Evolutionary conservation across 176 grass and related monocot genomes (phyloP), one percentile per base, ranked within the genome.

Genomic region (Pontederia paniculata): DNA sequence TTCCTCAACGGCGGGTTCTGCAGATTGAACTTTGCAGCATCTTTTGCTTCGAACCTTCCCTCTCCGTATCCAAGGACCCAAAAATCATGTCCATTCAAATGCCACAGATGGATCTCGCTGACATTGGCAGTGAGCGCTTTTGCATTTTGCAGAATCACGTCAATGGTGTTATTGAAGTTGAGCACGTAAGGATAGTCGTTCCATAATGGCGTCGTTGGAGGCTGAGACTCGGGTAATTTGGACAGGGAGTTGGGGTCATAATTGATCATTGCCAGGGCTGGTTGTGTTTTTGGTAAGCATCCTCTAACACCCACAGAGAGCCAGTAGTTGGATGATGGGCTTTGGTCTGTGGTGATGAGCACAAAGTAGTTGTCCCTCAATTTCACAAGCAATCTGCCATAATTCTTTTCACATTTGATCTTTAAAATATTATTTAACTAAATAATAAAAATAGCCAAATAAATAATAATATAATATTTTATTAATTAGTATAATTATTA

Each of bases 281-380:
- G 72, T 17, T 55, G 44, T 10, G 89, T 95, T 54, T 82, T 79
- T 5, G 89, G 84, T 2, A 2, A 2, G 17, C 89, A 69, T 68
- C 89, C 84, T 46, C 89, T 82, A 11, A 95, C 81, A 57, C 89
- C 78, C 18, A 88, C 49, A 55, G 57, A 70, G 42, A 95, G 28
- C 89, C 89, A 95, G 66, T 95, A 88, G 67, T 84, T 94, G 14
- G 81, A 79, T 5, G 84, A 88, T 17, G 73, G 20, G 57, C 77
- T 45, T 57, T 95, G 89, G 69, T 88, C 50, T 4, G 89, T 79
- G 10, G 72, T 84, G 21, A 95, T 62, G 42, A 95, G 80, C 9
- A 81, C 81, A 2, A 84, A 95, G 72, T 95, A 95, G 69, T 84
- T 88, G 46, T 95, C 84, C 31, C 89, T n/a, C n/a, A n/a, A n/a